Evolutionary conservation across 1,284 basidiomycete genomes (phyloP).

Genomic region (Kwoniella shivajii): DNA sequence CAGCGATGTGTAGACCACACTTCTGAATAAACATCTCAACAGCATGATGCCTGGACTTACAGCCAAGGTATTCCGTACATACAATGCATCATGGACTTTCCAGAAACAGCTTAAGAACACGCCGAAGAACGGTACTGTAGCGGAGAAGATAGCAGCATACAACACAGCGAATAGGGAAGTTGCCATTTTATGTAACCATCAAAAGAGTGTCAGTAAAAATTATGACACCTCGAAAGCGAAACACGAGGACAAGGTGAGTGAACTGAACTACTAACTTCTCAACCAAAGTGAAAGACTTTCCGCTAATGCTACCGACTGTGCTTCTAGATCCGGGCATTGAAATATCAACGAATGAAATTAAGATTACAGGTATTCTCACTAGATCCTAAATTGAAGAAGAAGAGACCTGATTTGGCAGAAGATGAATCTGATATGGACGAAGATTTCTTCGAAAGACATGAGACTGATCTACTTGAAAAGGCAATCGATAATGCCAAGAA

Average conservation of each 20-base stretch:
- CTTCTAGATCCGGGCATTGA: slow-evolving; percentile 64
- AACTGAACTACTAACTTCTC: not conserved
- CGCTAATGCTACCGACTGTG: not conserved
- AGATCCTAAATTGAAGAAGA: slow-evolving; percentile 79
- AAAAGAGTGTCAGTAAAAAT: slow-evolving; percentile 84
- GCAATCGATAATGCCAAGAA: slow-evolving; percentile 84
- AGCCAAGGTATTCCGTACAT: slow-evolving; percentile 98
- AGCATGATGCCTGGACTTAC: slow-evolving; percentile 94
- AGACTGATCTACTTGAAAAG: slow-evolving; percentile 74
- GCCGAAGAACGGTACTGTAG: slow-evolving; percentile 70
- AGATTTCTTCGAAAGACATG: slow-evolving; percentile 81
- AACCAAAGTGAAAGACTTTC: not conserved
- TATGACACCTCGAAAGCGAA: slow-evolving; percentile 91
- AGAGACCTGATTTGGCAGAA: slow-evolving; percentile 68
- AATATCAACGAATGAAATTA: slow-evolving; percentile 92
- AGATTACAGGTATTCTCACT: slow-evolving; percentile 75
- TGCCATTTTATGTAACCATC: slow-evolving; percentile 97
- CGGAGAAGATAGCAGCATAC: slow-evolving; percentile 92
- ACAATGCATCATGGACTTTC: slow-evolving; percentile 94
- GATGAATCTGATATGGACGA: slow-evolving; percentile 92
- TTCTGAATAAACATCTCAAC: slow-evolving; percentile 85
- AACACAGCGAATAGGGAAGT: slow-evolving; percentile 94
- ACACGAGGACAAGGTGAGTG: slow-evolving; percentile 78
- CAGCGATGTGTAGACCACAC: slow-evolving; percentile 76
- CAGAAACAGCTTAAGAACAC: slow-evolving; percentile 81